Conservation (phyloP, 2,329 filamentous ascomycete genomes). For the Didymella lethalis region DNA sequence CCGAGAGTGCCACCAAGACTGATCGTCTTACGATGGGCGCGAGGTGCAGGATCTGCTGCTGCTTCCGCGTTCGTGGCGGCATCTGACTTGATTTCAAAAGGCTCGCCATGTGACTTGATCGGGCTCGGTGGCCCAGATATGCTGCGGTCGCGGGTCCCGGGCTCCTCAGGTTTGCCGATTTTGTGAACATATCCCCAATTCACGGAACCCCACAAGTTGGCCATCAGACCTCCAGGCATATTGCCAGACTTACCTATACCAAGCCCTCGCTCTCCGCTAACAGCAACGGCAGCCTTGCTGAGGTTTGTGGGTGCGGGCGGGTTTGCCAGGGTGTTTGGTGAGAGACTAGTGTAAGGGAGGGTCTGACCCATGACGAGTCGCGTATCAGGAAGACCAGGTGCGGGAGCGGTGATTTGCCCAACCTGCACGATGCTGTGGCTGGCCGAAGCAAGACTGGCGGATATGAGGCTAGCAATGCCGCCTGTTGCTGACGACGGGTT, state of each 20-base stretch:
- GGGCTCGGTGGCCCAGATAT: constrained; percentile 49
- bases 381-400: constrained; percentile 48
- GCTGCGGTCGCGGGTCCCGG: constrained; percentile 38
- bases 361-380: constrained; percentile 52
- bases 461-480: constrained; percentile 85
- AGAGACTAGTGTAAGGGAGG: constrained; percentile 70
- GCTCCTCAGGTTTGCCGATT: constrained; percentile 63
- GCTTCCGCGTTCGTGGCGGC: constrained; percentile 11
- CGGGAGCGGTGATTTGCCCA: constrained; percentile 55
- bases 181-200: constrained; percentile 77
- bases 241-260: constrained; percentile 68
- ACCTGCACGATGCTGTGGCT: constrained; percentile 81
- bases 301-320: constrained; percentile 85
- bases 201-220: constrained; percentile 91
- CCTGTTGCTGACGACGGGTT: constrained; percentile 58
- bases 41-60: constrained; percentile 22
- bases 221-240: constrained; percentile 85
- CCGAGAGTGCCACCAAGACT: constrained; percentile 57
- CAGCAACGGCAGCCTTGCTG: constrained; percentile 83
- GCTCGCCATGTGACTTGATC: constrained; percentile 30
- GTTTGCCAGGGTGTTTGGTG: constrained; percentile 81
- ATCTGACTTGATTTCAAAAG: constrained; percentile 29
- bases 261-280: constrained; percentile 78
- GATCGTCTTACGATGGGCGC: constrained; percentile 63
- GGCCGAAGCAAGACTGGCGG: constrained; percentile 74